Base-by-base conservation (phyloP, 2,329 filamentous ascomycete species). In the Diaporthe sp. region DNA sequence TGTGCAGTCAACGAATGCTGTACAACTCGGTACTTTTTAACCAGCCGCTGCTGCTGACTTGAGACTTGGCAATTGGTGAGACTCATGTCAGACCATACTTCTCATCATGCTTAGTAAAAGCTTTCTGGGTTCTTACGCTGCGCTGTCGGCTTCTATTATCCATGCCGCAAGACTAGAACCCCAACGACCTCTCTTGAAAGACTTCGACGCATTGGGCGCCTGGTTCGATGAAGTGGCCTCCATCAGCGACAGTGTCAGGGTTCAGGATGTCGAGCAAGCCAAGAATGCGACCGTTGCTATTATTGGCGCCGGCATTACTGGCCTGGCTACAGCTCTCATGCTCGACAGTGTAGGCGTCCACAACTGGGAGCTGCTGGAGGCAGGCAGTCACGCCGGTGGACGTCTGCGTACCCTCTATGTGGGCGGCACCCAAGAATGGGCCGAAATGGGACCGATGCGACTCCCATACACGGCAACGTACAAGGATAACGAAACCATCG, bases 171-270 rank as follows among this genome's bases (percentile, higher is more conserved):
- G 51, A 15, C 51, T 31, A 17, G 4, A 55, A 8, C 51, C 13
- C 25, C 51, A 55, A 31, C 25, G 25, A 4, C 51, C 51, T 17
- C 51, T 55, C 25, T 55, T 55, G 25, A 17, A 55, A 58, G 31
- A 37, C 19, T 37, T 88, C 76, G 85, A 88, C 73, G 79, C 82
- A 4, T 81, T 81, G 79, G 91, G 91, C 0, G 89, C 91, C 1
- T 93, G 91, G 92, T 93, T 93, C 76, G 90, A 93, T 79, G 91
- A 91, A 19, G 91, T 93, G 28, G 87, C 86, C 68, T 87, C 91
- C 71, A 85, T 93, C 58, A 82, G 89, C 76, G 84, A 87, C 46
- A 91, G 90, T 19, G 85, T 86, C 62, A 82, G 86, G 13, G 85
- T 89, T 0, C 25, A 31, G 7, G 89, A 90, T 77, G 89, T 89